These are phyloP conservation scores for Boletus rubropictus DNA, from an alignment of 768 basidiomycete species.

Conservation along the genomic window DNA sequence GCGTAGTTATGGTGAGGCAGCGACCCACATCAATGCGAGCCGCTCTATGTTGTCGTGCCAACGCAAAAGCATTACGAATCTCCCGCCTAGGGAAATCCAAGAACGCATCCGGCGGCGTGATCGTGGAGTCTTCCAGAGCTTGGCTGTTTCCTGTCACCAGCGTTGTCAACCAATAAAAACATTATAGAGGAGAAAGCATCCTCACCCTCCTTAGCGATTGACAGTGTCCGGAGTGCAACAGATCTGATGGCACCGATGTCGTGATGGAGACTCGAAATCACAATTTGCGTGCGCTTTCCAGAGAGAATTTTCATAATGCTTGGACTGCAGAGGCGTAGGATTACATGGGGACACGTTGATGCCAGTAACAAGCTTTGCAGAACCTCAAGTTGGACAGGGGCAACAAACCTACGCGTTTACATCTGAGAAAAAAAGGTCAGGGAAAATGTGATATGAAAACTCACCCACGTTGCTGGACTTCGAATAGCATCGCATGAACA, in stretches of 20 bases:
- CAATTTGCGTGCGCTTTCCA: slow-evolving; percentile 34
- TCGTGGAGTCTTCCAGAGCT: slow-evolving; percentile 15
- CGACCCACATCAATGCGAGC: slow-evolving; percentile 61
- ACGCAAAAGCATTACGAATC: slow-evolving; percentile 50
- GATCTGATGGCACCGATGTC: slow-evolving; percentile 37
- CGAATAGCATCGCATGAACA: slow-evolving; percentile 54
- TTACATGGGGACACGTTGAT: slow-evolving; percentile 56
- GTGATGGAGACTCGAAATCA: slow-evolving; percentile 27
- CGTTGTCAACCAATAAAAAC: neutral
- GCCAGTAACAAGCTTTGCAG: slow-evolving; percentile 64
- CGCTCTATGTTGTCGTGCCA: slow-evolving; percentile 56
- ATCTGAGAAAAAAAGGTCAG: neutral
- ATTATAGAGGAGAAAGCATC: neutral
- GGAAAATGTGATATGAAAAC: slow-evolving; percentile 8
- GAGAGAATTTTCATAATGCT: slow-evolving; percentile 44
- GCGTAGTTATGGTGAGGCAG: slow-evolving; percentile 53
- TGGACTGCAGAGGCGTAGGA: slow-evolving; percentile 59
- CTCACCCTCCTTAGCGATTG: slow-evolving; percentile 36
- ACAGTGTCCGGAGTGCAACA: slow-evolving; percentile 36
- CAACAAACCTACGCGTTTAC: slow-evolving; percentile 36
- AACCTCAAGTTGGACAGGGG: slow-evolving; percentile 53
- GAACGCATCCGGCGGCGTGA: slow-evolving; percentile 33
- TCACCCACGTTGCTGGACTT: slow-evolving; percentile 54
- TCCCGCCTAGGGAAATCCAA: slow-evolving; percentile 51
- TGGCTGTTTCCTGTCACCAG: slow-evolving; percentile 14